phyloP scores from a whole-genome alignment of 2,329 filamentous ascomycete species.

The Trichophyton rubrum region DNA sequence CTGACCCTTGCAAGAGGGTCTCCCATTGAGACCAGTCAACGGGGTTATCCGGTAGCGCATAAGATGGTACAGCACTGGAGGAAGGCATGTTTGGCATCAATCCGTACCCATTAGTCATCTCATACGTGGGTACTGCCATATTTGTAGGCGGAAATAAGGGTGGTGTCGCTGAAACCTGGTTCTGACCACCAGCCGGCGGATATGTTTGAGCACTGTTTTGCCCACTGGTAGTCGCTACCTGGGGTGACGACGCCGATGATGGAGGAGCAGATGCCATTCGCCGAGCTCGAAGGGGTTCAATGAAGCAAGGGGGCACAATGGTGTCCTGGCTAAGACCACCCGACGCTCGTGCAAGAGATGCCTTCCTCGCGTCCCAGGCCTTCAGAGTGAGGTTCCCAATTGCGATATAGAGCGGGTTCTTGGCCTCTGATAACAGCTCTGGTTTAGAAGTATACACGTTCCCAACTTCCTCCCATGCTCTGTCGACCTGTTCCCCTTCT shows the following conservation, averaged over 20 bases:
- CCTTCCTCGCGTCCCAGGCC: constrained; percentile 29
- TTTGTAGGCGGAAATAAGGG: neutral
- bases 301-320: neutral
- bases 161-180: no score
- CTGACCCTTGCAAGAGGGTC: neutral
- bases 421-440: constrained; percentile 22
- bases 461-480: constrained; percentile 34
- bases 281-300: neutral
- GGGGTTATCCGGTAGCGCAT: neutral
- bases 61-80: neutral
- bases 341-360: neutral
- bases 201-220: neutral
- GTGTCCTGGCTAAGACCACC: neutral
- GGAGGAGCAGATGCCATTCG: neutral
- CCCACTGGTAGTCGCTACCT: neutral
- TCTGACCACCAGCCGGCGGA: neutral
- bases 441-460: constrained; percentile 22
- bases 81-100: neutral
- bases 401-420: constrained; percentile 32
- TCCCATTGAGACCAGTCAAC: constrained; percentile 3
- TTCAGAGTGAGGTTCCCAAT: constrained; percentile 33
- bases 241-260: neutral
- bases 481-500: constrained; percentile 21
- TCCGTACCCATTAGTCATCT: neutral
- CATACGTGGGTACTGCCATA: neutral